These are phyloP conservation scores for Hypoxylon cercidicola DNA, from an alignment of 495 filamentous ascomycete genomes.

Conservation along the genomic window DNA sequence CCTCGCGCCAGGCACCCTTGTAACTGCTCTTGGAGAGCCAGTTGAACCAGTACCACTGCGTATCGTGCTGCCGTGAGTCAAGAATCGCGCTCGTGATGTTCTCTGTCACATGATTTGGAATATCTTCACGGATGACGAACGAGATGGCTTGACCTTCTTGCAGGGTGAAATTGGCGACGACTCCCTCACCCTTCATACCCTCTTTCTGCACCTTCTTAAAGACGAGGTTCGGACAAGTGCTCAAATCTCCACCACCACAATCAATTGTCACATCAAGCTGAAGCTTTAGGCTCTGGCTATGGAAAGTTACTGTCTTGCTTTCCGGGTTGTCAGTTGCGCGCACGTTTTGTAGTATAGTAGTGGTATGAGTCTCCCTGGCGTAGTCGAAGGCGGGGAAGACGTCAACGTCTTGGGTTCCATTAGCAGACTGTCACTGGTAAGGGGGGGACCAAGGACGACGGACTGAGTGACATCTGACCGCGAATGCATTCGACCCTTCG, in stretches of 20 bases:
- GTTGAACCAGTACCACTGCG: slow-evolving; percentile 73
- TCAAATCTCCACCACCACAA: slow-evolving; percentile 60
- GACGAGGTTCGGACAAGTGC: slow-evolving; percentile 57
- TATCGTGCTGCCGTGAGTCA: slow-evolving; percentile 69
- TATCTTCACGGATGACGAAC: slow-evolving; percentile 70
- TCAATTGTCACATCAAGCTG: slow-evolving; percentile 74
- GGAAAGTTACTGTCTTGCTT: slow-evolving; percentile 71
- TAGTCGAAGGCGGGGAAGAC: slow-evolving; percentile 79
- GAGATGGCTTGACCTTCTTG: slow-evolving; percentile 73
- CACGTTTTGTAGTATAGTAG: slow-evolving; percentile 56
- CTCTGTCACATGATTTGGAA: slow-evolving; percentile 60
- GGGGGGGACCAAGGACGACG: not conserved
- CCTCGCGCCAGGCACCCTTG: slow-evolving; percentile 75
- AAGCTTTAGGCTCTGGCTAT: slow-evolving; percentile 64
- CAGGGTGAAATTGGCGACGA: slow-evolving; percentile 66
- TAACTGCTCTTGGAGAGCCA: slow-evolving; percentile 76
- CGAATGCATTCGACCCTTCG: slow-evolving; percentile 75
- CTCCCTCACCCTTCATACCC: slow-evolving; percentile 66
- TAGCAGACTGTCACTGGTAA: slow-evolving; percentile 1
- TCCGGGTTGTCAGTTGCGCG: slow-evolving; percentile 47
- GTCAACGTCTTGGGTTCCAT: slow-evolving; percentile 59
- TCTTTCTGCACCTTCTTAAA: slow-evolving; percentile 62
- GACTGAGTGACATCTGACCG: slow-evolving; percentile 65
- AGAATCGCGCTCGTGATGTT: slow-evolving; percentile 64
- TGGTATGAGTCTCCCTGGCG: slow-evolving; percentile 66